Evolutionary conservation across 164 flowering plant genomes (phyloP), one percentile per base, ranked within the genome.

Genomic region (Vitis cinerea): DNA sequence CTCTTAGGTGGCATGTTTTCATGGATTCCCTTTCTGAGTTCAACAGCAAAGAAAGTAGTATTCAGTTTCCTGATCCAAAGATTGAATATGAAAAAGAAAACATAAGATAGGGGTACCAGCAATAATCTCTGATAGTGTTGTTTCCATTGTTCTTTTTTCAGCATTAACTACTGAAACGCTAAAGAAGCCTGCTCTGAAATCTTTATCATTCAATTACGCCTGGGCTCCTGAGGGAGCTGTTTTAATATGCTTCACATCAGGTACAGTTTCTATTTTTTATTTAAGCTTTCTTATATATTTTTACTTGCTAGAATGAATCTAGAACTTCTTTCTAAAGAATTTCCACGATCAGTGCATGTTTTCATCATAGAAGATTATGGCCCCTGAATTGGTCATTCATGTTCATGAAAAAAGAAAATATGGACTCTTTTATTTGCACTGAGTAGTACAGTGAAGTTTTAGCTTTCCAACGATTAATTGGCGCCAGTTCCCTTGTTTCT

Each of bases 211-310:
- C 23, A 77, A 69, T 27, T 88, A 83, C 77, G 55, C 68, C 2
- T 84, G 84, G 87, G 90, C 97, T 53, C 90, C 92, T 7, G 85
- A 90, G 55, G 89, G 79, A 3, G 85, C 79, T 59, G 93, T 81
- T 67, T 75, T 95, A 5, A 85, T 95, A 80, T 91, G 97, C 81
- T 95, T 95, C 84, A 95, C 99, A 68, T 94, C 99, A 73, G 99
- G 99, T 92, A 80, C 13, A 15, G n/a, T 15, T 50, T 64, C 3
- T 19, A 4, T 50, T 47, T 15, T 23, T 11, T 3, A 1, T 59
- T 10, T 54, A 51, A 19, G 52, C 50, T 27, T 49, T 49, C 0
- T 8, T 19, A n/a, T 6, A 23, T 16, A 56, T 56, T 63, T 44
- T 50, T 6, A 31, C 3, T 37, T 37, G 44, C 44, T 37, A 37